phyloP scores from a whole-genome alignment of 495 filamentous ascomycete species.

The Tuber calosporum region DNA sequence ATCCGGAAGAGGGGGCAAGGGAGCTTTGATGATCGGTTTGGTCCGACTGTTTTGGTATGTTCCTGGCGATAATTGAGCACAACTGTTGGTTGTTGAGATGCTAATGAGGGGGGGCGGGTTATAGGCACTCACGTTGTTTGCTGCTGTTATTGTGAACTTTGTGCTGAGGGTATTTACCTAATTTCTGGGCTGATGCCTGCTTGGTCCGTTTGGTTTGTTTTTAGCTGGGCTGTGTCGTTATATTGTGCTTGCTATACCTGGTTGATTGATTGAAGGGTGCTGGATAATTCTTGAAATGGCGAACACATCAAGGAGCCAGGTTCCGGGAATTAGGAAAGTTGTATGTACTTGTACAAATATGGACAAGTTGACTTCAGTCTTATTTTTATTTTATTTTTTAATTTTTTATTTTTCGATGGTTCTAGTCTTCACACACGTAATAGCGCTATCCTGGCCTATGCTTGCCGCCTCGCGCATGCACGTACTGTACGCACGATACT shows the following conservation, averaged over 20 bases:
- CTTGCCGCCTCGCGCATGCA: neutral
- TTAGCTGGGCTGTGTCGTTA: constrained; percentile 1
- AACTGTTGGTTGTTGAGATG: neutral
- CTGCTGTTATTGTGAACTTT: constrained; percentile 90
- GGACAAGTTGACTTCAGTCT: neutral
- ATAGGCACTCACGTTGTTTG: constrained; percentile 70
- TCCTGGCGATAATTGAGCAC: neutral
- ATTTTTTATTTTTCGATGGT: too few relatives aligned
- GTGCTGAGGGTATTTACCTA: constrained; percentile 61
- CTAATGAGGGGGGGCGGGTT: neutral
- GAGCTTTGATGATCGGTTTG: constrained; percentile 91
- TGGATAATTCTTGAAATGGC: constrained; percentile 13
- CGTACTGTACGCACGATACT: neutral
- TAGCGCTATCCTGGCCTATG: neutral
- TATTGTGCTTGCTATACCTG: constrained; percentile 18
- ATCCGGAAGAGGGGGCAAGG: constrained; percentile 86
- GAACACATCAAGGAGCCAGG: constrained; percentile 13
- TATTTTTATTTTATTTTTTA: neutral
- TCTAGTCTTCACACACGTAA: neutral
- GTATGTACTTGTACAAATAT: constrained; percentile 6
- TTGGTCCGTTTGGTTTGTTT: neutral
- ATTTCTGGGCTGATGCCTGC: constrained; percentile 10
- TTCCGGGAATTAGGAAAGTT: constrained; percentile 16
- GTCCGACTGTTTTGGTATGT: constrained; percentile 69
- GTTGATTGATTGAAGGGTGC: constrained; percentile 11